Evolutionary conservation across 1,284 basidiomycete species (phyloP).

Genomic region (Ceratobasidium sp.): DNA sequence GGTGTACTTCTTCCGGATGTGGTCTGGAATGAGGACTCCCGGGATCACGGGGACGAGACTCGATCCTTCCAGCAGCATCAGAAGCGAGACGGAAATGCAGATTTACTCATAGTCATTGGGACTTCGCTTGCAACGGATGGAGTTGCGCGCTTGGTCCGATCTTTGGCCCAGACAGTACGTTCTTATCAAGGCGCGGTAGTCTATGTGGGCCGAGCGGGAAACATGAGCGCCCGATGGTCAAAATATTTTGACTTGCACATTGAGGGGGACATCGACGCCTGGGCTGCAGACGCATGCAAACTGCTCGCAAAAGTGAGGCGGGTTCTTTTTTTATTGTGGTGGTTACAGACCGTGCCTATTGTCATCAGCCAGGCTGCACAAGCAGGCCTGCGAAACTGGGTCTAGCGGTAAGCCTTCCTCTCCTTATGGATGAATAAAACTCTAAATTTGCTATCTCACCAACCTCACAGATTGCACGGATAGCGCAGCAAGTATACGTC

Average conservation of each 20-base stretch:
- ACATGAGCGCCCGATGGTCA: not conserved
- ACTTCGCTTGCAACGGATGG: conserved; percentile 16
- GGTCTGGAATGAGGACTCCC: not conserved
- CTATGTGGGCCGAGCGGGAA: not conserved
- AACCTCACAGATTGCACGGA: no score
- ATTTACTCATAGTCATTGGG: conserved; percentile 10
- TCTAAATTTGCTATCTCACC: no score
- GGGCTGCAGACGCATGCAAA: not conserved
- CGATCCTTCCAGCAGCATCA: not conserved
- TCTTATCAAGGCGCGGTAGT: not conserved
- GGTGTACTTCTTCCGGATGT: not conserved
- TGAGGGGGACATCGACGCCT: not conserved
- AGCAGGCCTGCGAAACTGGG: no score
- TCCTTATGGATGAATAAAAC: no score
- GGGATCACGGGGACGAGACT: not conserved
- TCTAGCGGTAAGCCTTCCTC: no score
- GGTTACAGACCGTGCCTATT: no score
- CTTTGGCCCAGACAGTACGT: not conserved
- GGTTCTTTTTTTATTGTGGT: no score
- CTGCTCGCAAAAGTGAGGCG: not conserved
- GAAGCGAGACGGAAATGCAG: not conserved
- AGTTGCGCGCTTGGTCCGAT: not conserved
- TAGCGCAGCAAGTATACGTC: no score
- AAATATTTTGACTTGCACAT: conserved; percentile 6
- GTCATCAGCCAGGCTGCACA: no score